A percentile compares a stretch with the other conserved stretches of the same genome.
These are phyloP conservation scores for Cercospora sp. DNA, from an alignment of 2,329 filamentous ascomycete species.

Conservation along the genomic window DNA sequence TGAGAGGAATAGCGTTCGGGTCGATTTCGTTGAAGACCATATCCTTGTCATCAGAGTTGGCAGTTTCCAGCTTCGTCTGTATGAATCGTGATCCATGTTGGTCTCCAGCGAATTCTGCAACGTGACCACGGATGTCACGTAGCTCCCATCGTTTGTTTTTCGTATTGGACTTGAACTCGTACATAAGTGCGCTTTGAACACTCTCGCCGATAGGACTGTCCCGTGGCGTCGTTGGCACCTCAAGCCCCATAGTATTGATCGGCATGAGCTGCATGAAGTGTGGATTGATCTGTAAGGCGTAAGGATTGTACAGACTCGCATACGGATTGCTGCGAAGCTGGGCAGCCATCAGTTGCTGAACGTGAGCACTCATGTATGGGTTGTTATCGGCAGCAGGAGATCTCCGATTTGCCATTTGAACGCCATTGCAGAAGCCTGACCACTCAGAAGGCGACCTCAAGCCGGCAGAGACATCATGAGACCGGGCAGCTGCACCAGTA, in stretches of 20 bases:
- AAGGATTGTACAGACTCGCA: slow-evolving; percentile 36
- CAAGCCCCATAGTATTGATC: slow-evolving; percentile 40
- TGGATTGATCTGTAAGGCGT: slow-evolving; percentile 39
- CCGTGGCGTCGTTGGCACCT: slow-evolving; percentile 46
- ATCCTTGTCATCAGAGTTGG: slow-evolving; percentile 95
- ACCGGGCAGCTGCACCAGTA: slow-evolving; percentile 41
- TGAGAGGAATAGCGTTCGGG: slow-evolving; percentile 79
- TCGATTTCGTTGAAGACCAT: slow-evolving; percentile 85
- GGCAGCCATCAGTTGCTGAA: slow-evolving; percentile 41
- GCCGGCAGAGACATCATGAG: slow-evolving; percentile 47
- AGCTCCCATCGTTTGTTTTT: slow-evolving; percentile 78
- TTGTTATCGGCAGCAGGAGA: slow-evolving; percentile 40
- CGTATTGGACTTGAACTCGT: slow-evolving; percentile 74
- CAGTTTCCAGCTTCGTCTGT: slow-evolving; percentile 84
- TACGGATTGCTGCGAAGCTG: slow-evolving; percentile 41
- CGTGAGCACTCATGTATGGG: slow-evolving; percentile 40
- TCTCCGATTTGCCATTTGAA: slow-evolving; percentile 16
- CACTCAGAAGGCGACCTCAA: slow-evolving; percentile 50
- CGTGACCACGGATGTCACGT: slow-evolving; percentile 81
- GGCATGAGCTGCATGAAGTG: slow-evolving; percentile 41
- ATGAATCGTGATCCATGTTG: slow-evolving; percentile 96
- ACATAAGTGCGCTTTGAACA: slow-evolving; percentile 69
- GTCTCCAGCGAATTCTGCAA: slow-evolving; percentile 94
- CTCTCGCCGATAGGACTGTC: slow-evolving; percentile 62
- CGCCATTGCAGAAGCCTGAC: slow-evolving; percentile 34